Conservation (phyloP, 2,329 filamentous ascomycete genomes). For the Ascocoryne sarcoides region DNA sequence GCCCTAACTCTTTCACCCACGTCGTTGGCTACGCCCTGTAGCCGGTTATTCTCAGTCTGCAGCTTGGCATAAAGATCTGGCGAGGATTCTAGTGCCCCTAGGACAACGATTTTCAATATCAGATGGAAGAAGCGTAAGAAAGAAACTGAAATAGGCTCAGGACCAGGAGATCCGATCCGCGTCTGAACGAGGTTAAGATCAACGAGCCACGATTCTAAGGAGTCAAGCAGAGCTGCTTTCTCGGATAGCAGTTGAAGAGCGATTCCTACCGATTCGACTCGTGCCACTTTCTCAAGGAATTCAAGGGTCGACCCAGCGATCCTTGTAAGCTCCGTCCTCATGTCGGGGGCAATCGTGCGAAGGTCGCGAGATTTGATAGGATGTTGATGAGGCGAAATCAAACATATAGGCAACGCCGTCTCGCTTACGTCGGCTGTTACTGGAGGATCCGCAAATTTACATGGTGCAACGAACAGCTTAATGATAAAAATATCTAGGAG, state of each 20-base stretch:
- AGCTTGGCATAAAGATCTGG: slow-evolving; percentile 23
- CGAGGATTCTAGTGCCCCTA: slow-evolving; percentile 28
- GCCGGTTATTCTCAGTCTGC: slow-evolving; percentile 26
- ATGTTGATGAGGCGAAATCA: slow-evolving; percentile 18
- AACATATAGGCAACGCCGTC: slow-evolving; percentile 15
- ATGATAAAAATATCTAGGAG: slow-evolving; percentile 35
- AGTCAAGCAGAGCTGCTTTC: slow-evolving; percentile 27
- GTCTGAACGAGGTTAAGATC: slow-evolving; percentile 23
- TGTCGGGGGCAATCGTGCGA: slow-evolving; percentile 31
- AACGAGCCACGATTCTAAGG: slow-evolving; percentile 29
- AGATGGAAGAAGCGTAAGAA: slow-evolving; percentile 31
- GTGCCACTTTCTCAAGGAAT: slow-evolving; percentile 28
- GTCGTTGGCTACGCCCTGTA: slow-evolving; percentile 26
- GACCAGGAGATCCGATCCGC: slow-evolving; percentile 12
- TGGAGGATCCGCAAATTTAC: slow-evolving; percentile 32
- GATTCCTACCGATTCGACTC: slow-evolving; percentile 16
- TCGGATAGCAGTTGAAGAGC: slow-evolving; percentile 25
- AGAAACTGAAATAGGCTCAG: slow-evolving; percentile 27
- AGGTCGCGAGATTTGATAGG: slow-evolving; percentile 17
- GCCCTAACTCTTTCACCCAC: slow-evolving; percentile 27
- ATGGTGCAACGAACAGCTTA: slow-evolving; percentile 35
- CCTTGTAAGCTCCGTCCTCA: slow-evolving; percentile 29
- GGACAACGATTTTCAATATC: slow-evolving; percentile 30
- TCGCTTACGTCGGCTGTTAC: slow-evolving; percentile 12
- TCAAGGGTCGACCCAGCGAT: slow-evolving; percentile 28